Evolutionary conservation across 2,329 filamentous ascomycete species (phyloP).

Genomic region (Fusarium pseudocircinatum): DNA sequence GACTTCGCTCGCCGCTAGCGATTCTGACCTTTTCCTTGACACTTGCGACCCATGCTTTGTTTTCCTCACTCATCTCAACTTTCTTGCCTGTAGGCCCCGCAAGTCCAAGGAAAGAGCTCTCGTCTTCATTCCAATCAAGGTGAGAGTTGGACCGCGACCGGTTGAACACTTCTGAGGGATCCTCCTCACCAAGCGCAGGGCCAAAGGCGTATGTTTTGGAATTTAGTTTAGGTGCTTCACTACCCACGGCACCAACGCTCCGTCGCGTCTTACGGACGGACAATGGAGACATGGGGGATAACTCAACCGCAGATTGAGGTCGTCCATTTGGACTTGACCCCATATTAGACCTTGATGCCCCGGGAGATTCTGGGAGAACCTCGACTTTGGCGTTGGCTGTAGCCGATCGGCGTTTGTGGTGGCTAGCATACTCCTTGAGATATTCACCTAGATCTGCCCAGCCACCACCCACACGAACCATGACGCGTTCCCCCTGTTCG

Average conservation of each 20-base stretch:
- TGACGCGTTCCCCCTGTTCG: slow-evolving; percentile 88
- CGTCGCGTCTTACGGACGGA: slow-evolving; percentile 64
- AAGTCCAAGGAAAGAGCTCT: slow-evolving; percentile 70
- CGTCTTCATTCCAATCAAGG: slow-evolving; percentile 68
- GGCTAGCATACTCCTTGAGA: slow-evolving; percentile 88
- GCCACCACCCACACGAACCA: slow-evolving; percentile 98
- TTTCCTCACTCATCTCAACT: slow-evolving; percentile 75
- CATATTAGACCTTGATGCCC: slow-evolving; percentile 42
- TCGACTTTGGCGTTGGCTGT: slow-evolving; percentile 64
- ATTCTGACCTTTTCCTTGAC: slow-evolving; percentile 82
- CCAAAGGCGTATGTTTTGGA: slow-evolving; percentile 57
- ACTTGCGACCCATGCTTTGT: slow-evolving; percentile 82
- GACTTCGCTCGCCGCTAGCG: slow-evolving; percentile 67
- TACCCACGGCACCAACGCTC: slow-evolving; percentile 51
- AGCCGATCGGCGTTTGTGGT: slow-evolving; percentile 80
- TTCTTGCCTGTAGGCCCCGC: slow-evolving; percentile 75
- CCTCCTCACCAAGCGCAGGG: slow-evolving; percentile 48
- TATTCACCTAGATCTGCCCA: slow-evolving; percentile 98
- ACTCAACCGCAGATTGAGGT: slow-evolving; percentile 52
- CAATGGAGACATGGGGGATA: slow-evolving; percentile 59
- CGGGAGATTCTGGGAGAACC: slow-evolving; percentile 52
- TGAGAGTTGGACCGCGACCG: slow-evolving; percentile 63
- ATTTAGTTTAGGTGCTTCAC: slow-evolving; percentile 45
- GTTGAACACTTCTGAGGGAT: slow-evolving; percentile 56
- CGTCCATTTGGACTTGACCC: slow-evolving; percentile 55